Evolutionary conservation across 768 basidiomycete species (phyloP), one percentile per base, ranked within the genome.

Genomic region (Floccularia luteovirens): DNA sequence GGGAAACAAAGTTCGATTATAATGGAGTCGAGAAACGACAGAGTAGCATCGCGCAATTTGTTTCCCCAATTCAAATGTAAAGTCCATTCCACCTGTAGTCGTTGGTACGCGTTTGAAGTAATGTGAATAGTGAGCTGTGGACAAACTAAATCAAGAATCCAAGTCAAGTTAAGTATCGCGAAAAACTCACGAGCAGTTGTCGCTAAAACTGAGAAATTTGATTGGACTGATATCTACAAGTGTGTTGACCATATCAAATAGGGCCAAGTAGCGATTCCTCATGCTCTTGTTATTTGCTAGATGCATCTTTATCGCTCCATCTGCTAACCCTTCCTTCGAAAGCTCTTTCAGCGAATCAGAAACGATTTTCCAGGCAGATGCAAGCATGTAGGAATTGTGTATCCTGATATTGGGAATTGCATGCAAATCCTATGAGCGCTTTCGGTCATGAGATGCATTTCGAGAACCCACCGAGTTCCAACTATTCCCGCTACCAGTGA

Each of bases 1-100:
- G 89, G 88, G 46, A 90, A 80, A 50, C 81, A 85, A 4, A 91
- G 60, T 53, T 91, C 89, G 43, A 90, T 74, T 45, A 91, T 74
- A 43, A 90, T 83, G 0, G 85, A 87, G 57, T 90, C 88, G 36
- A 90, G 58, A 61, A 88, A 89, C 3, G 89, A 90, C 49, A 72
- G 70, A 48, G 82, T 77, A 16, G 80, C 79, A 22, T 67, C 67
- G 48, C 76, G 75, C 44, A 86, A 58, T 37, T 70, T 70, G 5
- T 46, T 61, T 19, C 39, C 39, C 75, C 75, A 80, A 48, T n/a
- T 85, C 79, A 54, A 91, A 90, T 8, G 72, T 61, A 31, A 78
- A 66, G 45, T 77, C 76, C 10, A 67, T 58, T 24, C 76, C 71
- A 12, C 66, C 66, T n/a, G 0, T 60, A 58, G 24, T 70, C 64